Conservation (phyloP, 345 rosid genomes). For the Hibiscus tridactylites region DNA sequence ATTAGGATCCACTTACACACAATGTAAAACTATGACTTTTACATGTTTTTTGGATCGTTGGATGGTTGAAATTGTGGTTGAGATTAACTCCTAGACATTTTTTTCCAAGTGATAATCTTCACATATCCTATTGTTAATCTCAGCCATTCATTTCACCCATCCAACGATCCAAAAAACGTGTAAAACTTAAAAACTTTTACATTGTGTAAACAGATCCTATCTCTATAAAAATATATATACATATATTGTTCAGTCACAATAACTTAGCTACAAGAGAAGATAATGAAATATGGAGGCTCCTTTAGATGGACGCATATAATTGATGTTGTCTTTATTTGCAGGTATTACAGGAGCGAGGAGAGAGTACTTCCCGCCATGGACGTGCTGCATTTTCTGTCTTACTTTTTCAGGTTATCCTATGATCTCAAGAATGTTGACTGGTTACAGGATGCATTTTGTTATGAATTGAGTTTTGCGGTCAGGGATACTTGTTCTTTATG, state of each 20-base stretch:
- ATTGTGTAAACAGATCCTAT: no score
- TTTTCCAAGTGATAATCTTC: no score
- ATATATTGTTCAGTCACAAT: neutral
- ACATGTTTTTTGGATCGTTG: no score
- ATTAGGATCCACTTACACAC: no score
- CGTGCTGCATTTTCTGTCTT: conserved; percentile 97
- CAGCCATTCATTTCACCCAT: no score
- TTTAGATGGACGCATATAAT: conserved; percentile 11
- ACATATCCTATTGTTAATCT: no score
- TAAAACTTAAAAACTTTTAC: no score
- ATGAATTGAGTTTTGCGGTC: conserved; percentile 10
- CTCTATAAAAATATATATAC: no score
- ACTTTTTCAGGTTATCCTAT: conserved; percentile 75
- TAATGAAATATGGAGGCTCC: neutral
- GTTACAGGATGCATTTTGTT: neutral
- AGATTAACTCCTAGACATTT: no score
- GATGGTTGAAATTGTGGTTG: no score
- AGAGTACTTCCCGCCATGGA: conserved; percentile 99
- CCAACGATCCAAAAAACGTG: no score
- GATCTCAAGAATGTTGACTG: neutral
- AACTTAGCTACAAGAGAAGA: neutral
- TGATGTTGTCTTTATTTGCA: conserved; percentile 24
- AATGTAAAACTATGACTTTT: no score
- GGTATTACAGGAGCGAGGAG: conserved; percentile 99
- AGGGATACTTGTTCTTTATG: conserved; percentile 15